These are phyloP conservation scores for Pezicula neosporulosa DNA, from an alignment of 2,329 filamentous ascomycete species.

Conservation along the genomic window DNA sequence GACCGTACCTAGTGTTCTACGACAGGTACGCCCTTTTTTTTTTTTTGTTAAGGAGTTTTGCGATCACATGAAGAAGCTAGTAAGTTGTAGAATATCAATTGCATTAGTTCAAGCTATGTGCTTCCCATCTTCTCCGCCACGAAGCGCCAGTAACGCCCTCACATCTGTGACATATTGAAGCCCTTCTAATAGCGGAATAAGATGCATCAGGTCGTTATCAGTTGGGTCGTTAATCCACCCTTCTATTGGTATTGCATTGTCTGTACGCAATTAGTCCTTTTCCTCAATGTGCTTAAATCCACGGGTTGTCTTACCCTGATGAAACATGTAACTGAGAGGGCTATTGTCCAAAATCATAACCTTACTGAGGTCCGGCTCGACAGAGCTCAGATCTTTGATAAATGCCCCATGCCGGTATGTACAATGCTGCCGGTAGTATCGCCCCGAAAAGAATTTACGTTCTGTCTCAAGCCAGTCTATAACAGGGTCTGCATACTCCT, in stretches of 20 bases:
- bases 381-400: conserved; percentile 94
- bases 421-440: conserved; percentile 97
- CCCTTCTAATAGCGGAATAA: conserved; percentile 89
- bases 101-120: conserved; percentile 21
- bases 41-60: neutral
- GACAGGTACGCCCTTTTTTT: neutral
- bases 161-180: conserved; percentile 97
- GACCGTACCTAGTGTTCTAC: no score
- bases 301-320: conserved; percentile 68
- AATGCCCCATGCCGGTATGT: conserved; percentile 94
- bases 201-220: conserved; percentile 88
- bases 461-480: conserved; percentile 98
- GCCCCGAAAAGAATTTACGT: conserved; percentile 88
- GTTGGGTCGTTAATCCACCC: conserved; percentile 99
- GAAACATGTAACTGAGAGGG: conserved; percentile 96
- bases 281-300: conserved; percentile 4
- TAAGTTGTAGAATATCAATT: neutral
- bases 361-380: conserved; percentile 94
- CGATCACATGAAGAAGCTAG: neutral
- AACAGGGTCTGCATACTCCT: conserved; percentile 97
- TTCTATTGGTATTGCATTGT: conserved; percentile 98
- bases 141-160: conserved; percentile 80
- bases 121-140: conserved; percentile 77
- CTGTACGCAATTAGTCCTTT: conserved; percentile 42
- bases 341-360: conserved; percentile 99